A percentile compares a stretch with the other conserved stretches of the same genome.
Evolutionary conservation across 768 basidiomycete species (phyloP).

Genomic region (Kwoniella botswanensis): DNA sequence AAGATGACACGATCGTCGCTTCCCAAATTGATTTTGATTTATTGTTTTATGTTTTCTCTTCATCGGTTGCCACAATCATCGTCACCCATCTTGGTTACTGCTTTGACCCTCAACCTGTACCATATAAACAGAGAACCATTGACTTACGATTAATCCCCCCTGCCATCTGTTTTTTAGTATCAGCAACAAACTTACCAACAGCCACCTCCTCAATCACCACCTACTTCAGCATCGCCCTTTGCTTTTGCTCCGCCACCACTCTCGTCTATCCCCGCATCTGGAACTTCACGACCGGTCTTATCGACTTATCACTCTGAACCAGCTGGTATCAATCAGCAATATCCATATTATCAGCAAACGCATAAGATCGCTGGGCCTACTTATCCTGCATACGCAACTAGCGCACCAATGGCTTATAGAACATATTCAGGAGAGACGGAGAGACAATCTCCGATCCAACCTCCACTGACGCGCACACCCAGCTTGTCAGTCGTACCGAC

Average conservation of each 20-base stretch:
- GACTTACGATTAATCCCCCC: neutral
- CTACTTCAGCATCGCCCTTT: slow-evolving; percentile 47
- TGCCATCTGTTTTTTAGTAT: slow-evolving; percentile 5
- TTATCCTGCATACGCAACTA: slow-evolving; percentile 32
- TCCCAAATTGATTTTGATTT: neutral
- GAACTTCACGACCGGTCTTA: slow-evolving; percentile 31
- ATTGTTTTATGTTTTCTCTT: neutral
- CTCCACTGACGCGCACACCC: slow-evolving; percentile 29
- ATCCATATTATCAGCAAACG: slow-evolving; percentile 27
- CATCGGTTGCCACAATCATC: slow-evolving; percentile 11
- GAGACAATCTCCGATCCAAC: slow-evolving; percentile 14
- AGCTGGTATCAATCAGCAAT: slow-evolving; percentile 22
- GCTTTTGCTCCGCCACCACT: slow-evolving; percentile 53
- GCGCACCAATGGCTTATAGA: slow-evolving; percentile 41
- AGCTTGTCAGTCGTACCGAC: slow-evolving; percentile 26
- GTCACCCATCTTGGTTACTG: neutral
- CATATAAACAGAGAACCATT: slow-evolving; percentile 2
- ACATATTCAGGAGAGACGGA: slow-evolving; percentile 43
- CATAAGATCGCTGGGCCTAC: slow-evolving; percentile 18
- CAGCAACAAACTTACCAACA: slow-evolving; percentile 16
- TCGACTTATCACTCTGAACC: slow-evolving; percentile 38
- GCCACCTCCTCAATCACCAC: slow-evolving; percentile 30
- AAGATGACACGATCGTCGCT: neutral
- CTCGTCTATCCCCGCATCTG: slow-evolving; percentile 25
- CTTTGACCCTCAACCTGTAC: neutral